Conservation (phyloP, 345 rosid species). For the Hevea brasiliensis region DNA sequence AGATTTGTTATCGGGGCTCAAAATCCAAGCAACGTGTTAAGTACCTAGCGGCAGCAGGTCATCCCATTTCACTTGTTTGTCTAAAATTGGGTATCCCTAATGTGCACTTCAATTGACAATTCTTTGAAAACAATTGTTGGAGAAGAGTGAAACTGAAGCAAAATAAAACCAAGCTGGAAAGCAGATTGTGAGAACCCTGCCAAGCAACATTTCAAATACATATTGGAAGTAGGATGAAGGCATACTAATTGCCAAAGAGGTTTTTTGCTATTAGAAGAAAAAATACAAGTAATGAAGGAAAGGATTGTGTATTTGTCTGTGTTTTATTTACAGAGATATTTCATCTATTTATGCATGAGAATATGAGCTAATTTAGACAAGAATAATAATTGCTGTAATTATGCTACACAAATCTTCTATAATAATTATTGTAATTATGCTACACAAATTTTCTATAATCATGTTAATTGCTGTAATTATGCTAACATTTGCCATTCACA, state of each 20-base stretch:
- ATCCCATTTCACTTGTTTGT: slow-evolving; percentile 29
- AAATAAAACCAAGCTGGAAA: slow-evolving; percentile 83
- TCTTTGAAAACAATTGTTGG: slow-evolving; percentile 29
- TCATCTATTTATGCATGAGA: no score
- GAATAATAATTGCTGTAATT: no score
- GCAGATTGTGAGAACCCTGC: slow-evolving; percentile 75
- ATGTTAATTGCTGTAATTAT: no score
- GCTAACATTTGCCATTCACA: not conserved
- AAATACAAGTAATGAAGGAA: no score
- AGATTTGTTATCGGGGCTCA: slow-evolving; percentile 50
- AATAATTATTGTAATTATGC: no score
- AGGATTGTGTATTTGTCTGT: no score
- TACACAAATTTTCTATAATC: no score
- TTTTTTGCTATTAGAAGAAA: no score
- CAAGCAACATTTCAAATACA: slow-evolving; percentile 17
- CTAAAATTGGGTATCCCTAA: slow-evolving; percentile 16
- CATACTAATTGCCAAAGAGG: not conserved
- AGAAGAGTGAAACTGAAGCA: slow-evolving; percentile 62
- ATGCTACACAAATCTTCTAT: no score
- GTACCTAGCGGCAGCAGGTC: slow-evolving; percentile 59
- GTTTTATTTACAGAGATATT: no score
- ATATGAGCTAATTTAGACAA: no score
- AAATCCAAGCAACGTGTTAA: slow-evolving; percentile 72
- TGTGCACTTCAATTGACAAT: slow-evolving; percentile 20
- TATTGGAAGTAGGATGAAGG: not conserved